Base-by-base conservation (phyloP, 768 basidiomycete species). In the Leccinum imitatum region DNA sequence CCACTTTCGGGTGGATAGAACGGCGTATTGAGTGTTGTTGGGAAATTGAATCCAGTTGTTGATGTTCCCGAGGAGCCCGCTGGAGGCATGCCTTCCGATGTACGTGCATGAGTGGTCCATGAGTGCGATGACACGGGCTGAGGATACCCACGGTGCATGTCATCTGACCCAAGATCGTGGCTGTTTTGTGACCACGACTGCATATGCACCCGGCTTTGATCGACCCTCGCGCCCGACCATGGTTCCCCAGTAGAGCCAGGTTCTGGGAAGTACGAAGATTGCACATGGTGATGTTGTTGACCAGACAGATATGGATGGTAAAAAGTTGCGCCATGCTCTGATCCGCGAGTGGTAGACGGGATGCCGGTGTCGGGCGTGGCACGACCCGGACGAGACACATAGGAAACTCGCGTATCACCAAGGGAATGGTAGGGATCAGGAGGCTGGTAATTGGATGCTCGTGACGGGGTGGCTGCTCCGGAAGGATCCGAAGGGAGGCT, bases 21-120 rank as follows among this genome's bases (percentile, higher is more conserved):
- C 11, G 86, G 81, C 9, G 84, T 78, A 62, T 72, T 84, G 41
- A 86, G 77, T 15, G 86, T 86, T 46, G 82, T 86, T 46, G 82
- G 80, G 68, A 87, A 81, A 54, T 64, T 47, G 66, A 68, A 80
- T 50, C 48, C 59, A 39, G 71, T 67, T 39, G 71, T 35, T 27
- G 68, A 30, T 8, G 65, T 19, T 25, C 63, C 69, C 53, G 69
- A 64, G 56, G 71, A 56, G 46, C 60, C 63, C 48, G 63, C 59
- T 50, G 67, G 61, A 57, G 63, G 48, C 50, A 73, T 62, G 50
- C 59, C 67, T 55, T 69, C 71, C 14, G 74, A 67, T 27, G 62
- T 50, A 17, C 59, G 21, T 44, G 66, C 39, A 46, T 44, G 62
- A 31, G 60, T 19, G 44, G 60, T 21, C 73, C 73, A 74, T 56